Evolutionary conservation across 1,284 basidiomycete genomes (phyloP).

Genomic region (Blastosporella zonata): DNA sequence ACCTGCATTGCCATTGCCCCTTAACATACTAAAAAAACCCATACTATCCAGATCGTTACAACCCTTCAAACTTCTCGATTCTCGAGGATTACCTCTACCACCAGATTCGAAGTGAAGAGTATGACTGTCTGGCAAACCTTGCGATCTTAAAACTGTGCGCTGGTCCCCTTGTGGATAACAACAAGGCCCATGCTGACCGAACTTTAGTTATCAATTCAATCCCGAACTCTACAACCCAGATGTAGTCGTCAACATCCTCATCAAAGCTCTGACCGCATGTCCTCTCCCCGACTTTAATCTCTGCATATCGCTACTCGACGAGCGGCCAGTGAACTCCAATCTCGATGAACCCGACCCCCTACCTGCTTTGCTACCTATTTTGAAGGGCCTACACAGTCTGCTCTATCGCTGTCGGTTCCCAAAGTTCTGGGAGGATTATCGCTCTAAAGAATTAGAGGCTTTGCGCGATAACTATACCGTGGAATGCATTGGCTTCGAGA

Average conservation of each 20-base stretch:
- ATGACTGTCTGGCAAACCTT: constrained; percentile 91
- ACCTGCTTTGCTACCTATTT: constrained; percentile 68
- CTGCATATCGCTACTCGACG: constrained; percentile 86
- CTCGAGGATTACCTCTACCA: constrained; percentile 94
- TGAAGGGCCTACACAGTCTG: constrained; percentile 73
- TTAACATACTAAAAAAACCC: constrained; percentile 9
- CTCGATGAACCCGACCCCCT: constrained; percentile 82
- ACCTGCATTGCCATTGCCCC: constrained; percentile 5
- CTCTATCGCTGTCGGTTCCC: constrained; percentile 89
- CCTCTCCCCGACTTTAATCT: constrained; percentile 93
- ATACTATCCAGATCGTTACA: constrained; percentile 84
- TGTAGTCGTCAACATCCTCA: constrained; percentile 90
- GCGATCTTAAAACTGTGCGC: constrained; percentile 83
- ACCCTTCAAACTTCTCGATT: constrained; percentile 88
- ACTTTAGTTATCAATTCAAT: constrained; percentile 91
- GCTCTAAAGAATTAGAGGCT: constrained; percentile 62
- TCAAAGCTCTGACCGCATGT: constrained; percentile 82
- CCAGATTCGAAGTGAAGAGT: constrained; percentile 87
- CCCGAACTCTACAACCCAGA: constrained; percentile 90
- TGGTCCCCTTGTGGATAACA: not conserved
- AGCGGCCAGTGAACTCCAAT: constrained; percentile 56
- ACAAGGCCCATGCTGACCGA: constrained; percentile 8
- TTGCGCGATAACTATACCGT: constrained; percentile 83
- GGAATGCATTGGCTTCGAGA: constrained; percentile 79
- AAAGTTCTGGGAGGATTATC: constrained; percentile 80